A percentile compares a stretch with the other conserved stretches of the same genome.
Evolutionary conservation across 495 filamentous ascomycete species (phyloP).

Genomic region (Amorphotheca resinae): DNA sequence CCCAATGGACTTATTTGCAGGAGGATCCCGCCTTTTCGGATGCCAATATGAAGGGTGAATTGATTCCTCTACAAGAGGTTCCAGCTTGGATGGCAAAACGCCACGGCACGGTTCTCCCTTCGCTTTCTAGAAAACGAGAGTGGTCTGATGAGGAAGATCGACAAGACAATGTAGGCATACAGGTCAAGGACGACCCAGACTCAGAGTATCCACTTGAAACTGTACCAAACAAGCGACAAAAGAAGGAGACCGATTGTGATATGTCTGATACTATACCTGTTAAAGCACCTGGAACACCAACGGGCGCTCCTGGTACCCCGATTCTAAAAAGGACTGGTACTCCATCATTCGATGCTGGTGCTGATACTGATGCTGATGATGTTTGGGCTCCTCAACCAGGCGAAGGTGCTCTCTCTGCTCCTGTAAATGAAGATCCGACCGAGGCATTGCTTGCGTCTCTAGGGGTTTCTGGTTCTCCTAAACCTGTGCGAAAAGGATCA

Average conservation of each 20-base stretch:
- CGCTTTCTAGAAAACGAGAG: background rate
- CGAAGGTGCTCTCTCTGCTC: slow-evolving; percentile 8
- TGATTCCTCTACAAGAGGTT: slow-evolving; percentile 16
- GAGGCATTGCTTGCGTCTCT: slow-evolving; percentile 19
- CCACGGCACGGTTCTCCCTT: slow-evolving; percentile 1
- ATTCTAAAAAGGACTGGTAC: slow-evolving; percentile 8
- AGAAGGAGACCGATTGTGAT: slow-evolving; percentile 6
- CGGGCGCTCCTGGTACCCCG: slow-evolving; percentile 12
- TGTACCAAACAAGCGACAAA: slow-evolving; percentile 11
- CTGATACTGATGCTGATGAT: no score
- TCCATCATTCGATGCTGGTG: background rate
- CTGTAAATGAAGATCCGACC: slow-evolving; percentile 11
- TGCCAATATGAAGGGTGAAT: slow-evolving; percentile 19
- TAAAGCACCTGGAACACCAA: background rate
- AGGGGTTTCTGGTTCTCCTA: slow-evolving; percentile 19
- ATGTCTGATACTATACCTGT: background rate
- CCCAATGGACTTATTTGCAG: slow-evolving; percentile 30
- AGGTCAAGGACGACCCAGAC: background rate
- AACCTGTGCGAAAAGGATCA: slow-evolving; percentile 10
- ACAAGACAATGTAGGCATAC: no score
- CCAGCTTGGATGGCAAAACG: slow-evolving; percentile 10
- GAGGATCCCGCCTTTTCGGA: slow-evolving; percentile 35
- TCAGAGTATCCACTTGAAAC: background rate
- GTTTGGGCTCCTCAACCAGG: slow-evolving; percentile 21
- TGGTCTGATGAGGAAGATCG: background rate